Evolutionary conservation across 192 early-diverging fungal genomes (phyloP), one percentile per base, ranked within the genome.

Genomic region (Umbelopsis sp.): DNA sequence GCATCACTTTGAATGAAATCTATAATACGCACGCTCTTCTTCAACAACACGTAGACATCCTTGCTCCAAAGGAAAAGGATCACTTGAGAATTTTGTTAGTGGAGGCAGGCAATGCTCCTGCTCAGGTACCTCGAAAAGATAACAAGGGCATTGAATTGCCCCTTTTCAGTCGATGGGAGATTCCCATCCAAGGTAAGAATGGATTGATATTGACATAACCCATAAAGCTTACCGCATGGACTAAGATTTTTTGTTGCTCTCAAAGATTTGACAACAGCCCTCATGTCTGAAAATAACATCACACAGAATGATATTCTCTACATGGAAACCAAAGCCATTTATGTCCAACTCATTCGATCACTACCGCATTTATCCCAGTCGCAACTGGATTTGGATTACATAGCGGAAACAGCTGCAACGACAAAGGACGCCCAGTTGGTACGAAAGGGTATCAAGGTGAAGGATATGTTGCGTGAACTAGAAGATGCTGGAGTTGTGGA

Each of bases 1-100:
- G 92, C 77, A 97, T 98, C 56, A 93, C 94, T 20, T 79, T 97
- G 45, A 98, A 98, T 79, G 96, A 98, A 88, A 92, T 98, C 70
- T 94, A 93, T 81, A 95, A 94, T 76, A 98, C 95, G 29, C 95
- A 96, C 56, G 81, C 90, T 29, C 80, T 98, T 34, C 81, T 98
- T 72, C 73, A 89, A 10, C 91, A 95, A 75, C 95, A 96, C 71
- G 73, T 90, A 68, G 92, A 96, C 67, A 83, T 87, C 22, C 75
- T 98, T 79, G 89, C 90, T 59, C 91, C 95, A 21, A 82, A 87
- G 65, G 88, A 90, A 36, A 92, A 97, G 76, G 86, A 91, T 62
- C 95, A 95, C 69, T 75, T 98, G 45, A 87, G 92, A 25, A 87
- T 90, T 14, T 87, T 91, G 31, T 72, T 97, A 54, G 89, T 88